Base-by-base conservation (phyloP, 495 filamentous ascomycete genomes). In the Xylaria intraflava region DNA sequence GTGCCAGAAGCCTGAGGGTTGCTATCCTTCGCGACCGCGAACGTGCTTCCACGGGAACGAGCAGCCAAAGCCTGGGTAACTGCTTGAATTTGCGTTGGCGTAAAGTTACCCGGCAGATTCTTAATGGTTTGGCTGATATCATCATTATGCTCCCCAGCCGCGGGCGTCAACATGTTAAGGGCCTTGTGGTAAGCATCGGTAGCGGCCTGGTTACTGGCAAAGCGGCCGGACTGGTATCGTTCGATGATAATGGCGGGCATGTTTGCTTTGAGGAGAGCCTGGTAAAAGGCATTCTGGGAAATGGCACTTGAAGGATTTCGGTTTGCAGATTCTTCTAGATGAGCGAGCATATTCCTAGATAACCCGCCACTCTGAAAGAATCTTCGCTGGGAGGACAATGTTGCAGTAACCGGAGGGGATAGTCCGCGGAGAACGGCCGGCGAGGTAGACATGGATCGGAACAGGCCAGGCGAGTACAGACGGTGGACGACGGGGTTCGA, bases 241-340 rank as follows among this genome's bases (percentile, higher is more conserved):
- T 97, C 90, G 36, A 95, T 78, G 26, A 97, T 75, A 45, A 97
- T 95, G 6, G 88, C 84, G 6, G 93, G 88, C 84, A 96, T 90
- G 62, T 94, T 89, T 10, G 90, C 90, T 58, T 83, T 85, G 20
- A 96, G 73, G n/a, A 97, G 81, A 30, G 89, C 84, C 62, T 89
- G 83, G 68, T 98, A 98, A 67, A 98, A 96, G 19, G 88, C 83
- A 69, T 89, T 90, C 69, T 98, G 93, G 14, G 89, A 84, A 23
- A 83, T 85, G 12, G 89, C 81, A 69, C 86, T 96, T 57, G 77
- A 82, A 2, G 93, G 88, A 59, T 95, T 91, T 71, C 88, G 87
- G 68, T 96, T 97, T 31, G 93, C 94, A 22, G 86, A 83, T 65
- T 88, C 86, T 70, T 98, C 93, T 60, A 76, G 67, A 59, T 70